Evolutionary conservation across 768 basidiomycete species (phyloP), one percentile per base, ranked within the genome.

Genomic region (Pisolithus orientalis): DNA sequence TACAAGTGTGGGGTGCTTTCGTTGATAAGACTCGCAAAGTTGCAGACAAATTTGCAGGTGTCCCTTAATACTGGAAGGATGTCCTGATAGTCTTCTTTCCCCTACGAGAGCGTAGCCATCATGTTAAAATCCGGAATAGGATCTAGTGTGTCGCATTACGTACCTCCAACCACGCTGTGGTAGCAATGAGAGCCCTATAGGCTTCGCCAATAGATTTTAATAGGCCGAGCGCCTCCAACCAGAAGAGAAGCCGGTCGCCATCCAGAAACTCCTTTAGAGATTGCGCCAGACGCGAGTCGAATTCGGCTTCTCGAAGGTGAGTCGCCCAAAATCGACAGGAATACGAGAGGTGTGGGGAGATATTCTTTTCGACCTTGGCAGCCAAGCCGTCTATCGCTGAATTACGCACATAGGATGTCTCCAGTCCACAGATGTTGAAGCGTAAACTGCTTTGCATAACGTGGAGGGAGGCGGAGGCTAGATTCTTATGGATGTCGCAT

Each of bases 271-370:
- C 10, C n/a, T n/a, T 17, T 7, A 40, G 13, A 40, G 9, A 3
- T 17, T 40, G 9, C 6, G 39, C 39, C 10, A 40, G 10, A 17
- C 13, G 6, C 1, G n/a, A 7, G 3, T 17, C 10, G 17, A 40
- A 40, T 14, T n/a, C n/a, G 10, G 39, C 6, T 7, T 40, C 13
- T 17, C 17, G 13, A n/a, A 40, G 10, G n/a, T 40, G 39, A 6
- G 10, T 40, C 1, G 39, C 10, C 39, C 39, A 72, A 39, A 56
- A 68, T 25, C 54, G 49, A 53, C 71, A 69, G 27, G 65, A 11
- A 57, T 71, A 71, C 2, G 52, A 56, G 13, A 72, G 51, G 8
- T 62, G 47, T 8, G 57, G 39, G 2, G 67, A 50, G 25, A 72
- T 68, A n/a, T 28, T 44, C 8, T 54, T 50, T 16, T 57, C 40